Base-by-base conservation (phyloP, 805 yeast genomes). In the Teunomyces pallodes region DNA sequence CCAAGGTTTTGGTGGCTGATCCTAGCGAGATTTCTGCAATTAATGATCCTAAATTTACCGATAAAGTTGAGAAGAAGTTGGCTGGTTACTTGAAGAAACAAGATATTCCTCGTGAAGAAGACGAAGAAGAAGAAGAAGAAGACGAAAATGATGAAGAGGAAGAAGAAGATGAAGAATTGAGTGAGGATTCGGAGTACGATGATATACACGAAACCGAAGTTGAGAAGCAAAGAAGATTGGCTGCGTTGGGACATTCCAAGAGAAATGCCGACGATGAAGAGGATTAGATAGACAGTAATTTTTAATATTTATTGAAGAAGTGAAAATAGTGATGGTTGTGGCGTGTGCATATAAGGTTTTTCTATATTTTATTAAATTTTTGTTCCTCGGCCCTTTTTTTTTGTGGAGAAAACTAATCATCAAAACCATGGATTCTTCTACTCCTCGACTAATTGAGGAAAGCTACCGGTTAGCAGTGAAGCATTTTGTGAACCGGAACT, bases 221-320 rank as follows among this genome's bases (percentile, higher is more conserved):
- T 20, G 91, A 86, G 61, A 76, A 80, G 48, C 70, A 72, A 35
- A 77, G 91, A 56, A 74, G 91, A 49, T 63, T 86, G 47, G 78
- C 80, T 4, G 85, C 85, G 0, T 65, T 81, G 50, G 84, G 85
- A 2, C 57, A 66, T 6, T 72, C 68, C 3, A 65, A 69, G 27
- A 69, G 78, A 49, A 62, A 69, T 43, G 69, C 67, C 12, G 75
- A 72, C 43, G 82, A 79, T 55, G 84, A 80, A 47, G 84, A 80
- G 54, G 78, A 71, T 20, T 65, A 56, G 46, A 20, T 29, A 36
- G 36, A 29, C 32, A 27, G 9, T 32, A 13, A 32, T 13, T 27
- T 27, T 9, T 27, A 17, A 4, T 16, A 39, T 24, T 9, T 24
- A 8, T 24, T 26, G 7, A 20, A n/a, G n/a, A 5, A 6, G 5